These are phyloP conservation scores for Colletotrichum limetticola DNA, from an alignment of 2,329 filamentous ascomycete species.

Conservation along the genomic window DNA sequence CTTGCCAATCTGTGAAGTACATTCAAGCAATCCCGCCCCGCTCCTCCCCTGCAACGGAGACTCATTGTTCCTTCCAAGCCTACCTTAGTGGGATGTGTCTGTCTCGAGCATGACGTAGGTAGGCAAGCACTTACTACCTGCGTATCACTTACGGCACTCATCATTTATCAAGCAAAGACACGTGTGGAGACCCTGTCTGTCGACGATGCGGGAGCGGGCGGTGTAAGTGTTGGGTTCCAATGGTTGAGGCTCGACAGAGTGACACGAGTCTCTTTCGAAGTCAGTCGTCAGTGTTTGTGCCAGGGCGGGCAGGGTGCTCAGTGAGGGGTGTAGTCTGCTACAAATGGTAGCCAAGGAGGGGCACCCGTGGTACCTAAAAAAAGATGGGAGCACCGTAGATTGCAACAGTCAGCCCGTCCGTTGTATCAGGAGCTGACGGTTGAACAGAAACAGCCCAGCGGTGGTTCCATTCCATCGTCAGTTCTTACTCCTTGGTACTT, in stretches of 20 bases:
- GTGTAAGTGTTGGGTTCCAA: conserved; percentile 31
- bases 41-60: background rate
- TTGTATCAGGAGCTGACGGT: conserved; percentile 1
- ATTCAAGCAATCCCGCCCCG: conserved; percentile 31
- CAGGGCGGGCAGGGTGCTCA: background rate
- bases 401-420: background rate
- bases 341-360: conserved; percentile 24
- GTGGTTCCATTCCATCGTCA: background rate
- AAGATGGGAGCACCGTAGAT: background rate
- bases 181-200: conserved; percentile 5
- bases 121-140: background rate
- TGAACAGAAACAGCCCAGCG: conserved; percentile 7
- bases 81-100: conserved; percentile 20
- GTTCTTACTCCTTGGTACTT: background rate
- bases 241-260: conserved; percentile 3
- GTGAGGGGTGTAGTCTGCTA: background rate
- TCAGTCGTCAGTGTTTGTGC: background rate
- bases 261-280: background rate
- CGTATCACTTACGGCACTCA: background rate
- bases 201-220: conserved; percentile 10
- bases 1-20: background rate
- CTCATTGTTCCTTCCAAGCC: background rate
- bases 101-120: background rate
- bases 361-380: conserved; percentile 31
- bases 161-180: conserved; percentile 3